Evolutionary conservation across 1,284 basidiomycete species (phyloP), one percentile per base, ranked within the genome.

Genomic region (Ganoderma meredithae): DNA sequence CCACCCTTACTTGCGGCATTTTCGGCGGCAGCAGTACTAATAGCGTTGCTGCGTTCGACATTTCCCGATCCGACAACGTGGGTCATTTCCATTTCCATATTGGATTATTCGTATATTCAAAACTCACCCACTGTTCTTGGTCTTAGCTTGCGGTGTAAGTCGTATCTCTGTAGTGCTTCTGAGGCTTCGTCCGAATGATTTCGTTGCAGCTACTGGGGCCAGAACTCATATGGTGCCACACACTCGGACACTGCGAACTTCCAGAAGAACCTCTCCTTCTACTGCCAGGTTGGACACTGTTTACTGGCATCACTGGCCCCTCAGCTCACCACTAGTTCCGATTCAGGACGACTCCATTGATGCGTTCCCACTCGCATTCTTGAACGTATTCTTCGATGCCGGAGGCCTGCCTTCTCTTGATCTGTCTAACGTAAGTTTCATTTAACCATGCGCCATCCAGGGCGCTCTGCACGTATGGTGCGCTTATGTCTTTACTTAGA

Each of bases 401-500:
- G 88, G 86, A 3, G 84, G 83, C 58, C 76, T 88, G 22, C 90
- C 90, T 0, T 84, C 85, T 13, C 83, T 91, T 69, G 82, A 91
- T 76, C 78, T 91, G 62, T 83, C 88, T 59, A 90, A 90, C 73
- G 88, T 87, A 66, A 71, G 83, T 73, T 43, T 19, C 17, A 44
- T 27, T 15, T 41, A 33, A 49, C 27, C 17, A 31, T 33, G 25
- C 25, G 25, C 25, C 22, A 31, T 33, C 52, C 7, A 55, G 8
- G 7, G 52, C 25, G 27, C 25, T 55, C 15, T 33, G 52, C 13
- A 22, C 15, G 12, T 6, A 36, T 19, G 17, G 36, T 22, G n/a
- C 47, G 47, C 6, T 31, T 31, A 40, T 64, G 40, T 39, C n/a
- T 22, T 12, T 13, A 56, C 36, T 39, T 68, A 89, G 87, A 86